phyloP scores from a whole-genome alignment of 306 rosid genomes.

The Fragaria nilgerrensis region DNA sequence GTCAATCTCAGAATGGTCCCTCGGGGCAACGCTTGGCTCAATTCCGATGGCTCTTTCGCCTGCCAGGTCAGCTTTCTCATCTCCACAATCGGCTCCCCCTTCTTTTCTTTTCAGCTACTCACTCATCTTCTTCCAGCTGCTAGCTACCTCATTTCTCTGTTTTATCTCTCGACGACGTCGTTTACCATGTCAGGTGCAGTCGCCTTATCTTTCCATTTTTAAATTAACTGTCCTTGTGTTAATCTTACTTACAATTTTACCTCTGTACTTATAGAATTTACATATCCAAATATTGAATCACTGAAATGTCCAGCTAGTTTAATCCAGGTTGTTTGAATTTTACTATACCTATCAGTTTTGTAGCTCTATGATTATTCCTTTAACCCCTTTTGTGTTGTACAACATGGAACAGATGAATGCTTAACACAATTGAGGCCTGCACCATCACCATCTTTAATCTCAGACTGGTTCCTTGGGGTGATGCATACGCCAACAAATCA shows the following conservation, averaged over 20 bases:
- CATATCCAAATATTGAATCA: neutral
- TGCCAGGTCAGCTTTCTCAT: slow-evolving; percentile 55
- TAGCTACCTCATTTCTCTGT: neutral
- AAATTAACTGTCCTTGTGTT: neutral
- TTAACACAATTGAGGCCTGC: slow-evolving; percentile 82
- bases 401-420: slow-evolving; percentile 88
- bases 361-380: neutral
- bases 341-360: neutral
- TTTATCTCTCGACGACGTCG: neutral
- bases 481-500: too few relatives aligned
- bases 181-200: neutral
- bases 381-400: slow-evolving; percentile 15
- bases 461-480: too few relatives aligned
- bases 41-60: slow-evolving; percentile 44
- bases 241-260: neutral
- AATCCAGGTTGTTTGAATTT: too few relatives aligned
- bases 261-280: neutral
- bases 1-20: slow-evolving; percentile 76
- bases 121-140: neutral
- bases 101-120: neutral
- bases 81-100: neutral
- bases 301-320: too few relatives aligned
- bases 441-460: slow-evolving; percentile 1
- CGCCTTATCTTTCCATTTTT: neutral
- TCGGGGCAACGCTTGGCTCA: slow-evolving; percentile 80